Evolutionary conservation across 1,284 basidiomycete genomes (phyloP), one percentile per base, ranked within the genome.

Genomic region (Xerocomus nothofagi): DNA sequence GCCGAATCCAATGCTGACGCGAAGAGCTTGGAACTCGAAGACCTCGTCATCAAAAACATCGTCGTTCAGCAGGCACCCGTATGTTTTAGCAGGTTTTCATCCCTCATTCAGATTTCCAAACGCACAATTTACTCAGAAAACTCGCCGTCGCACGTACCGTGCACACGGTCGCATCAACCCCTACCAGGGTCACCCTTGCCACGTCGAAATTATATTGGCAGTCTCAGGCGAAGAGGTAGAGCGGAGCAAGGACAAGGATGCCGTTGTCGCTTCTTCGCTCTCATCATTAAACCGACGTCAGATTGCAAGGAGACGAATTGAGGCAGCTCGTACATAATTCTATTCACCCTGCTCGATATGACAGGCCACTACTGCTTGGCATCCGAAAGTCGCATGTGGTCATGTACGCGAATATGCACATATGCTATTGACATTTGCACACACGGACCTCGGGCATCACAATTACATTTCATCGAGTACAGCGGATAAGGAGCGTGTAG

Each of bases 1-100:
- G 97, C 97, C 47, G 96, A 99, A 75, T 88, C 97, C 63, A 99
- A 99, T 75, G 97, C 97, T 57, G 96, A 98, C 66, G 93, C 93
- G 65, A 99, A 99, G 82, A 93, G 88, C 73, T 79, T 99, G 56
- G 90, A 94, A 51, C 78, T 91, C 55, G 95, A 98, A 68, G 93
- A 96, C 58, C 86, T 99, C 51, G 65, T 77, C 70, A 96, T 99
- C 82, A 94, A 91, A 81, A 97, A 90, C 84, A 98, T 99, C 62
- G 91, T 93, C 60, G 94, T 99, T 56, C 91, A 99, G 73, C 96
- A 99, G 78, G 97, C 97, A 60, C 97, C 96, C 58, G 89, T 91
- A 76, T 51, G 86, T 81, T 46, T 46, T 20, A 27, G 17, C 12
- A 14, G 30, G 5, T 39, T 20, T 20, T 20, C 17, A 1, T 14